Conservation (phyloP, 805 yeast genomes). For the Spathaspora hagerdaliae region DNA sequence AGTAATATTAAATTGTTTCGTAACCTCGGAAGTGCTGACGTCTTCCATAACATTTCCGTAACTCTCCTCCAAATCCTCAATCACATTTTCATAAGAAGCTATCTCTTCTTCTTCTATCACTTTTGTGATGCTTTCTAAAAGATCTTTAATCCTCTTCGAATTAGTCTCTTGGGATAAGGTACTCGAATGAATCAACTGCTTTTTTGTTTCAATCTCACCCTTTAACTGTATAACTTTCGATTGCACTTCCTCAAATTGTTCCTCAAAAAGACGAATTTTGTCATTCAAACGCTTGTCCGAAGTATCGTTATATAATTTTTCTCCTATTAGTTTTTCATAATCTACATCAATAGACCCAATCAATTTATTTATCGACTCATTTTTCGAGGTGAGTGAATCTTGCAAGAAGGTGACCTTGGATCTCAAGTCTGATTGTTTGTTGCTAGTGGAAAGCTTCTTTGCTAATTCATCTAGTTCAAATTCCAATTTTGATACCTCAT, state of each 20-base stretch:
- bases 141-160: not conserved
- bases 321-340: constrained; percentile 16
- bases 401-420: constrained; percentile 48
- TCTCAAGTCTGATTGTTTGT: constrained; percentile 54
- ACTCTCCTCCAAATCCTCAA: constrained; percentile 58
- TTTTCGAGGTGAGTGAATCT: constrained; percentile 34
- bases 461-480: constrained; percentile 48
- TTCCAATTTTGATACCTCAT: constrained; percentile 27
- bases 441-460: constrained; percentile 46
- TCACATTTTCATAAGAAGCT: constrained; percentile 45
- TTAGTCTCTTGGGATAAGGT: not conserved
- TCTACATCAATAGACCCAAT: constrained; percentile 15
- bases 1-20: constrained; percentile 61
- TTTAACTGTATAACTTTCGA: not conserved
- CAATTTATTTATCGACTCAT: constrained; percentile 23
- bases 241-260: constrained; percentile 4
- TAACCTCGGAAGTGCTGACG: constrained; percentile 63
- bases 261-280: constrained; percentile 5
- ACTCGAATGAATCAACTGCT: constrained; percentile 1
- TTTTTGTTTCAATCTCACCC: constrained; percentile 6
- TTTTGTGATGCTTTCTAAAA: constrained; percentile 15
- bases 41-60: constrained; percentile 60
- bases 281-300: constrained; percentile 5
- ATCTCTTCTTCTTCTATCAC: constrained; percentile 36
- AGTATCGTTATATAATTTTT: constrained; percentile 7